Evolutionary conservation across 208 protist species (phyloP), one percentile per base, ranked within the genome.

Genomic region (Phytomonas serpens): DNA sequence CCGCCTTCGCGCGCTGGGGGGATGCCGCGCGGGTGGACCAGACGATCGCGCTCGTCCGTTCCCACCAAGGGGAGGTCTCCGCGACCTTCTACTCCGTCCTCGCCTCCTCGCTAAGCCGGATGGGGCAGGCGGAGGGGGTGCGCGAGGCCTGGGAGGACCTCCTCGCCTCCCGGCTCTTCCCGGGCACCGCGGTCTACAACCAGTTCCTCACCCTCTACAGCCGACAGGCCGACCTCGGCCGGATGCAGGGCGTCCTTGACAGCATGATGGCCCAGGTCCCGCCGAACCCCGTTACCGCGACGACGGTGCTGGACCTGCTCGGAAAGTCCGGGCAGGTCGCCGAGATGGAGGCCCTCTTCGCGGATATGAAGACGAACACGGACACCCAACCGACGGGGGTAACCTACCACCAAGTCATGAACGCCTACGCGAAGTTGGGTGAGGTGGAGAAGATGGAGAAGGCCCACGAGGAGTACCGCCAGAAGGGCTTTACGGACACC

Each of bases 251-350:
- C 7, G 90, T 95, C 19, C 76, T 95, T 31, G 88, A 95, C 75
- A 92, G 74, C 74, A 95, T 95, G 90, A 90, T 95, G 84, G 87
- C 88, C 77, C 90, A 95, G 57, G 80, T 95, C 13, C 90, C 90
- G 30, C 90, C 90, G 10, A 95, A 95, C 71, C 90, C 90, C 10
- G 84, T 95, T 31, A 95, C 90, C 0, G 84, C 90, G 11, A 93
- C 90, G 6, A 95, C 90, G 10, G 84, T 95, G 30, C 80, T 95
- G 10, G 90, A 95, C 76, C 86, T 95, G 79, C 79, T 95, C 10
- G 90, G 90, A 67, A 95, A 95, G 77, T 87, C 87, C 0, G 90
- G 90, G n/a, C 79, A 85, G n/a, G 79, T 95, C 33, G 67, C 79
- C 16, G 87, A 95, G 78, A 95, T 95, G 90, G 90, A 95, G 66